Base-by-base conservation (phyloP, 139 green algal species). In the Chlorella vulgaris region DNA sequence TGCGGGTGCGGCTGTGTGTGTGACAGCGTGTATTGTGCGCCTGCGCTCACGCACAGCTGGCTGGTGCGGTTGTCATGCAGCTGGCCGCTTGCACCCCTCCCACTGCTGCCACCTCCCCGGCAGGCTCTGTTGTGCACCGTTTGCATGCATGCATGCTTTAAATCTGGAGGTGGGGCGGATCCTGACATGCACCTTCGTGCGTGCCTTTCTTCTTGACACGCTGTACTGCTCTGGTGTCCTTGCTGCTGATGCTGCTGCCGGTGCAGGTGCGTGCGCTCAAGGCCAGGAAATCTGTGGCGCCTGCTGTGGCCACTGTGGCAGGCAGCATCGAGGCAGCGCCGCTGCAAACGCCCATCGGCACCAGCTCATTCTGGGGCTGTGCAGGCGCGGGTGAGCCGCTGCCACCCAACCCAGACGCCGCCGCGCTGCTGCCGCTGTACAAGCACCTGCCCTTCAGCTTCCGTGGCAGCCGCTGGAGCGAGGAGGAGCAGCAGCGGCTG, bases 401-500 rank as follows among this genome's bases (percentile, higher is more conserved):
- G 53, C 73, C 73, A 24, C 53, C 53, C 7, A 69, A 79, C 26
- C 51, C 53, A 1, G 73, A 79, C n/a, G 73, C 51, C 7, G 53
- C 13, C 0, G 39, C 38, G 24, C 26, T 79, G 73, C 36, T n/a
- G 33, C 73, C 51, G 36, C 51, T 79, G 51, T 43, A 51, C 35
- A 67, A 36, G 26, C 61, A 67, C 36, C 73, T 79, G 53, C 73
- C 73, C 24, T 79, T 69, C 53, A 79, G 73, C 36, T 79, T 79
- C 53, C 73, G 73, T 26, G 22, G 24, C 51, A 50, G 53, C 73
- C 35, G 33, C 19, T 87, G 83, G 76, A 76, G 38, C 19, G 68
- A 80, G 42, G 86, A 82, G 24, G 78, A 89, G 68, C 47, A 76
- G 43, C 66, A 83, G 28, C 53, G 60, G 24, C 62, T 89, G 62